Conservation (phyloP, 2,329 filamentous ascomycete species). For the Rhytidhysteron rufulum region DNA sequence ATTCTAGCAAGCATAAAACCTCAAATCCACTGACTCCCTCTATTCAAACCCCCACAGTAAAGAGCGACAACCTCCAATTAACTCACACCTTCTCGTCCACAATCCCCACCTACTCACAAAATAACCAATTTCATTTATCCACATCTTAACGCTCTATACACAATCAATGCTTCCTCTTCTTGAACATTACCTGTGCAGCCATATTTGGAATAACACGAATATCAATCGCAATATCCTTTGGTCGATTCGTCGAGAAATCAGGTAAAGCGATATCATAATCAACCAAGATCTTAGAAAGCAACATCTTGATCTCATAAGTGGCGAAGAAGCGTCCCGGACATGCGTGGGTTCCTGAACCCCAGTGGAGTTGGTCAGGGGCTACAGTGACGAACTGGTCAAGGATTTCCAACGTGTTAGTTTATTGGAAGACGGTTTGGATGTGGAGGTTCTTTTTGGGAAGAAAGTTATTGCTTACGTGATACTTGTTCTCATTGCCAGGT, state of each 20-base stretch:
- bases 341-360: conserved; percentile 9
- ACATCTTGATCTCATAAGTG: conserved; percentile 11
- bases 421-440: too few relatives aligned
- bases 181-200: not conserved
- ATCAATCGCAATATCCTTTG: conserved; percentile 3
- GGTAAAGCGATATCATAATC: conserved; percentile 9
- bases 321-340: conserved; percentile 15
- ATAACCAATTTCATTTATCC: too few relatives aligned
- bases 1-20: too few relatives aligned
- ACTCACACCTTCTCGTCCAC: too few relatives aligned
- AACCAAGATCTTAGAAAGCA: conserved; percentile 8
- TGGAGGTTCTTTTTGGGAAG: too few relatives aligned
- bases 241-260: not conserved
- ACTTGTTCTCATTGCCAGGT: not conserved
- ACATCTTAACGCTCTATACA: too few relatives aligned
- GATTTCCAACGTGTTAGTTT: too few relatives aligned
- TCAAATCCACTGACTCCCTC: too few relatives aligned
- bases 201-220: conserved; percentile 4
- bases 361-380: conserved; percentile 6
- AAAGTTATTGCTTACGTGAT: conserved; percentile 1
- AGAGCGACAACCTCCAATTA: too few relatives aligned
- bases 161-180: conserved; percentile 2
- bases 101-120: too few relatives aligned
- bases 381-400: conserved; percentile 7
- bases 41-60: too few relatives aligned